Conservation (phyloP, 768 basidiomycete species). For the Lactifluus rugatus region DNA sequence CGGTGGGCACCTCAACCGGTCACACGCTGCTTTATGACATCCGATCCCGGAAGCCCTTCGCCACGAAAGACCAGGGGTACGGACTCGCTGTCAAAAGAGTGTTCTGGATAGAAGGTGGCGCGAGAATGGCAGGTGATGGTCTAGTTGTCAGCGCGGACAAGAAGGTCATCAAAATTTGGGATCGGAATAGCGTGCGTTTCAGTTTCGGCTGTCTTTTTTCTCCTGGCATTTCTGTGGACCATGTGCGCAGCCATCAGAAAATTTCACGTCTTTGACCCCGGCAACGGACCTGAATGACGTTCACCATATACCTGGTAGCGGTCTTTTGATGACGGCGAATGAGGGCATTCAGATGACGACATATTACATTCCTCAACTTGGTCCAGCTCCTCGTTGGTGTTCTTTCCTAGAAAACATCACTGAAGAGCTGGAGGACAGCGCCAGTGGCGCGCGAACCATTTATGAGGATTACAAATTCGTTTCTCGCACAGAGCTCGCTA, state of each 20-base stretch:
- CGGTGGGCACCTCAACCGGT: constrained; percentile 90
- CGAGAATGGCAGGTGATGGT: constrained; percentile 74
- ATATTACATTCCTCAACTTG: constrained; percentile 92
- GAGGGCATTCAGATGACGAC: constrained; percentile 95
- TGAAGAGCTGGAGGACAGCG: constrained; percentile 94
- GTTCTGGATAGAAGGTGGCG: constrained; percentile 83
- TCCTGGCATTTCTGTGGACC: constrained; percentile 3
- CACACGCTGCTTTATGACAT: constrained; percentile 94
- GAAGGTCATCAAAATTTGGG: constrained; percentile 98
- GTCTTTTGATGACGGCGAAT: constrained; percentile 84
- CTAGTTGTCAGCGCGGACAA: constrained; percentile 89
- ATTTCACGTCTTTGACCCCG: constrained; percentile 90
- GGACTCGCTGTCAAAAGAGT: constrained; percentile 82
- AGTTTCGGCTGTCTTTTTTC: constrained; percentile 31
- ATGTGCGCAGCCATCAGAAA: constrained; percentile 56
- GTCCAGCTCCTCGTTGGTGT: constrained; percentile 94
- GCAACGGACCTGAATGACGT: constrained; percentile 83
- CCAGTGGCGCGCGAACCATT: constrained; percentile 45
- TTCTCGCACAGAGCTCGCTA: constrained; percentile 73
- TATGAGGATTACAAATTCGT: constrained; percentile 99
- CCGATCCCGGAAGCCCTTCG: constrained; percentile 72
- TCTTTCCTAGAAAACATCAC: constrained; percentile 98
- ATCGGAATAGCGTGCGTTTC: constrained; percentile 60
- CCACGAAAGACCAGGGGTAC: constrained; percentile 93
- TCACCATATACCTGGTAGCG: constrained; percentile 82